phyloP scores from a whole-genome alignment of 192 early-diverging fungal species.

The Backusella australiensis region DNA sequence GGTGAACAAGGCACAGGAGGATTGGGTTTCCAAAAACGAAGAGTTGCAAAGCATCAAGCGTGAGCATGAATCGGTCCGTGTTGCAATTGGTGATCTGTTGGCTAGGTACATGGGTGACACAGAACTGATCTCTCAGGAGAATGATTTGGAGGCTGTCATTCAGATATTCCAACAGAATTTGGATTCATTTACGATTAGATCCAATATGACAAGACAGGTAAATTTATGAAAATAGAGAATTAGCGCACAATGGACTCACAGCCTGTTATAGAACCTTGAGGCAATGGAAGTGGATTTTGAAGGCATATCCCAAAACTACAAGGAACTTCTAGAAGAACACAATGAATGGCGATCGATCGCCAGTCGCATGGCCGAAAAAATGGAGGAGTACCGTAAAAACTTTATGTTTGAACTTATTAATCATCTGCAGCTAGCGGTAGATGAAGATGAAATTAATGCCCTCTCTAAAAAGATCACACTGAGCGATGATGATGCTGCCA shows the following conservation, averaged over 20 bases:
- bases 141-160: background rate
- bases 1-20: conserved; percentile 24
- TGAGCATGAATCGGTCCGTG: background rate
- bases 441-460: conserved; percentile 21
- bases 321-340: conserved; percentile 14
- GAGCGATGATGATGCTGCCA: conserved; percentile 18
- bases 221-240: no score
- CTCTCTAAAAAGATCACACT: conserved; percentile 5
- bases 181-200: background rate
- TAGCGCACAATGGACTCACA: background rate
- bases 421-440: conserved; percentile 28
- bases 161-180: background rate
- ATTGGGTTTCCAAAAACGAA: conserved; percentile 34
- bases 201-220: background rate
- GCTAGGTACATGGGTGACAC: background rate
- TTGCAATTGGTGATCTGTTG: background rate
- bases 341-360: conserved; percentile 12
- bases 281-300: background rate
- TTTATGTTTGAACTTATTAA: conserved; percentile 25
- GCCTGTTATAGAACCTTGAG: background rate
- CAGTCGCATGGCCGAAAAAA: conserved; percentile 23
- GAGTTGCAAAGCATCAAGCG: conserved; percentile 16
- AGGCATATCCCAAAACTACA: conserved; percentile 1
- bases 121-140: background rate
- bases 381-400: conserved; percentile 24